A percentile compares a stretch with the other conserved stretches of the same genome.
These are phyloP conservation scores for Amanita jacksonii DNA, from an alignment of 768 basidiomycete species.

Conservation along the genomic window DNA sequence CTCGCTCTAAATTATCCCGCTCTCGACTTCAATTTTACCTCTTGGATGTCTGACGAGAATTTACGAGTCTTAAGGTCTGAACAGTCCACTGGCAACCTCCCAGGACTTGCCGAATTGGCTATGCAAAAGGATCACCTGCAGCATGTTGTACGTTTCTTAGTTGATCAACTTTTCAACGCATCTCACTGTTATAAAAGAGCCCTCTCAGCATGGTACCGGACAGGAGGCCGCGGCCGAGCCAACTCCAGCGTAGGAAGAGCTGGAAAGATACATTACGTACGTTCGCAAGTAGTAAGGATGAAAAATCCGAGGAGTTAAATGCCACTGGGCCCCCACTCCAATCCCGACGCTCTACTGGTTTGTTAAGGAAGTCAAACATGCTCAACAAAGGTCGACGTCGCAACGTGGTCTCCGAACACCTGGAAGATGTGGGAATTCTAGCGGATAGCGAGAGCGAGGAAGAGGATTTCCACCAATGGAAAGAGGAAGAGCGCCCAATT, in stretches of 20 bases:
- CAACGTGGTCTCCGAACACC: conserved; percentile 8
- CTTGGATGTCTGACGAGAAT: conserved; percentile 88
- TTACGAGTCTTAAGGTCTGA: conserved; percentile 80
- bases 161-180: too few species aligned
- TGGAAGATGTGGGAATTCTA: conserved; percentile 38
- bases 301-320: conserved; percentile 15
- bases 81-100: conserved; percentile 75
- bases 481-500: conserved; percentile 70
- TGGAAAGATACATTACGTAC: conserved; percentile 53
- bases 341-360: conserved; percentile 2
- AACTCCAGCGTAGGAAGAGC: conserved; percentile 43
- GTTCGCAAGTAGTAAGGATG: conserved; percentile 32
- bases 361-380: neutral
- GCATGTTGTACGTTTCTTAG: conserved; percentile 62
- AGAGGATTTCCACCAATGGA: conserved; percentile 34
- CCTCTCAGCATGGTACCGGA: conserved; percentile 90
- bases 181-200: conserved; percentile 31
- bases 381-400: conserved; percentile 10
- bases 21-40: conserved; percentile 96
- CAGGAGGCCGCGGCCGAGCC: conserved; percentile 35
- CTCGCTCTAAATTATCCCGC: conserved; percentile 87
- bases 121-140: conserved; percentile 83
- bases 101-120: conserved; percentile 58
- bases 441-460: conserved; percentile 47
- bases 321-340: conserved; percentile 16